A percentile compares a stretch with the other conserved stretches of the same genome.
Conservation (phyloP, 164 flowering plant genomes). For the Malania oleifera region DNA sequence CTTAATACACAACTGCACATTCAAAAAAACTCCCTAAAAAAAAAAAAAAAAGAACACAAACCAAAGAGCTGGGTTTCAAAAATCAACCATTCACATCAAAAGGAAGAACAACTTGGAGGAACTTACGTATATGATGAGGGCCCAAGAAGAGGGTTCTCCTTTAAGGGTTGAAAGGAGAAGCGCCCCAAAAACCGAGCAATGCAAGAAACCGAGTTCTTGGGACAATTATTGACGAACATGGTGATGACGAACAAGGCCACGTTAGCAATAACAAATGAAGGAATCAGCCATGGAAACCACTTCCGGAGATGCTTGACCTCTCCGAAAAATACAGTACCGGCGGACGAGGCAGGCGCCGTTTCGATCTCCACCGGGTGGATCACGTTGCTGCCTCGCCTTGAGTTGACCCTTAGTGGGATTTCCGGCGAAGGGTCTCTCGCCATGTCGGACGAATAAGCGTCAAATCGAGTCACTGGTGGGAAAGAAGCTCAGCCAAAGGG, state of each 20-base stretch:
- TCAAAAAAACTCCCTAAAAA: background rate
- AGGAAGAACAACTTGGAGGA: background rate
- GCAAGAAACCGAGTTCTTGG: constrained; percentile 47
- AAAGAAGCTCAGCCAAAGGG: too few relatives aligned
- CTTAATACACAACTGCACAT: too few relatives aligned
- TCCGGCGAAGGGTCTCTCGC: constrained; percentile 15
- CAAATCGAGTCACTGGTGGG: too few relatives aligned
- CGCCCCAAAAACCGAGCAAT: constrained; percentile 45
- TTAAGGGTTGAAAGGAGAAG: constrained; percentile 59
- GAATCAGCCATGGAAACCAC: constrained; percentile 54
- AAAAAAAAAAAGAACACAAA: background rate
- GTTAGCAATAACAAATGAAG: constrained; percentile 46
- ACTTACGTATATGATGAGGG: constrained; percentile 54
- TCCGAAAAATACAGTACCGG: constrained; percentile 19
- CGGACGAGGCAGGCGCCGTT: background rate
- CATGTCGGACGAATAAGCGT: constrained; percentile 9
- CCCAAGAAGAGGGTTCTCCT: constrained; percentile 67
- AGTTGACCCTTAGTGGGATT: constrained; percentile 15
- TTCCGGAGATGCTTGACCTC: constrained; percentile 48
- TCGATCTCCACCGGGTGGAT: constrained; percentile 43
- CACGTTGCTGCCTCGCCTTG: constrained; percentile 22
- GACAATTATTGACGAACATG: constrained; percentile 62
- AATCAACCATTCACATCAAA: too few relatives aligned
- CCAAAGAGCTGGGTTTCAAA: too few relatives aligned
- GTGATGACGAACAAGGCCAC: constrained; percentile 40